Base-by-base conservation (phyloP, 140 eudicot species). In the Artemisia princeps region DNA sequence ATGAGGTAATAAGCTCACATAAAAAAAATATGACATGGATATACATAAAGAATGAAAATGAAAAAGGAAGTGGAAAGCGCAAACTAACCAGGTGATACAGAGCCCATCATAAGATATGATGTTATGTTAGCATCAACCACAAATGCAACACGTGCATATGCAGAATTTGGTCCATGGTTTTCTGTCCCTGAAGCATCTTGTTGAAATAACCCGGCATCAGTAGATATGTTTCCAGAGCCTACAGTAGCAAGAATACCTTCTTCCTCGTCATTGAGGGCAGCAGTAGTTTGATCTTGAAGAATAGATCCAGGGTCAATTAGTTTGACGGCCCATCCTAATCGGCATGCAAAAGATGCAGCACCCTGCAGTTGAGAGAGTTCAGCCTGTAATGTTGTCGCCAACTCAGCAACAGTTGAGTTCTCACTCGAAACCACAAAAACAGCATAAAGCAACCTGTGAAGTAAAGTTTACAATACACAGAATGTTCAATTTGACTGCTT, bases 81-180 rank as follows among this genome's bases (percentile, higher is more conserved):
- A 69, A 63, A 76, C 80, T 69, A 42, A 92, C 99, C 99, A 76
- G 96, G 99, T 70, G 99, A 92, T 80, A 92, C 99, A 77, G 99
- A 92, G 22, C 99, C 99, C 99, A 92, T 92, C 99, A 92, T 92
- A 63, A 92, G 94, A 78, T 92, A 92, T 1, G 99, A 92, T 55
- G 99, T 92, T 76, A 92, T 92, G 80, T 92, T 92, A 58, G 99
- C 99, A 88, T 92, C 96, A 72, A 92, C 96, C 46, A 92, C 91
- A 82, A 92, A 92, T 26, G 99, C 96, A 71, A 92, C 99, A 71
- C 95, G 96, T 51, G 87, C 77, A 76, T 69, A 76, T 61, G 75
- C 83, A 65, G 89, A 73, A 66, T 79, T 76, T 55, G 74, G 70
- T 10, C 72, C 79, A 62, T 68, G 42, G 65, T 84, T 87, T 64